Conservation (phyloP, 2,329 filamentous ascomycete species). For the Metarhizium humberi region DNA sequence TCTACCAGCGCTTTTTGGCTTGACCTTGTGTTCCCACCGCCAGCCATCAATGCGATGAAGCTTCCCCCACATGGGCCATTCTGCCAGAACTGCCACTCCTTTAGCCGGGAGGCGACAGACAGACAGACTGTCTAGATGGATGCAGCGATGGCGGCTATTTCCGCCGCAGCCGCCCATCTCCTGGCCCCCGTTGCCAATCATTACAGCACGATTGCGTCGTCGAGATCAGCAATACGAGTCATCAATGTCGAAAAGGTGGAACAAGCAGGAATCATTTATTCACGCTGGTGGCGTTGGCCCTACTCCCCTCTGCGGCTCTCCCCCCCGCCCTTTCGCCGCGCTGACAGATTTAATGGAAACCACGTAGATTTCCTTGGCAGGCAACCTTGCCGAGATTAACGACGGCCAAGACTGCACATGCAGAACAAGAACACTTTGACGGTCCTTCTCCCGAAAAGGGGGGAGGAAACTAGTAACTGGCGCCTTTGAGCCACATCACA, state of each 20-base stretch:
- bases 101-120: too few relatives aligned
- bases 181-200: background rate
- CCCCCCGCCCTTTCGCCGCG: too few relatives aligned
- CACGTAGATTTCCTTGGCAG: background rate
- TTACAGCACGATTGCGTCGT: background rate
- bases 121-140: background rate
- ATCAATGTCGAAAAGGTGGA: background rate
- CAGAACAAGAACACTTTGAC: too few relatives aligned
- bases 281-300: background rate
- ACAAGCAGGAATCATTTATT: background rate
- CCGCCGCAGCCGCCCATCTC: background rate
- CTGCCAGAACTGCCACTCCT: too few relatives aligned
- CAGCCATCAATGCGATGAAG: too few relatives aligned
- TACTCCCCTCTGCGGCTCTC: too few relatives aligned
- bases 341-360: background rate
- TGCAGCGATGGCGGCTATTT: background rate
- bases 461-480: too few relatives aligned
- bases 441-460: too few relatives aligned
- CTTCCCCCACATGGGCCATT: too few relatives aligned
- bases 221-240: background rate
- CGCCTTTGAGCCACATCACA: too few relatives aligned
- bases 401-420: too few relatives aligned
- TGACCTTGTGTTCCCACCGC: background rate
- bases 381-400: background rate
- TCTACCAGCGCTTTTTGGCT: too few relatives aligned